Evolutionary conservation across 1,284 basidiomycete species (phyloP).

Genomic region (Leccinum ponderosum): DNA sequence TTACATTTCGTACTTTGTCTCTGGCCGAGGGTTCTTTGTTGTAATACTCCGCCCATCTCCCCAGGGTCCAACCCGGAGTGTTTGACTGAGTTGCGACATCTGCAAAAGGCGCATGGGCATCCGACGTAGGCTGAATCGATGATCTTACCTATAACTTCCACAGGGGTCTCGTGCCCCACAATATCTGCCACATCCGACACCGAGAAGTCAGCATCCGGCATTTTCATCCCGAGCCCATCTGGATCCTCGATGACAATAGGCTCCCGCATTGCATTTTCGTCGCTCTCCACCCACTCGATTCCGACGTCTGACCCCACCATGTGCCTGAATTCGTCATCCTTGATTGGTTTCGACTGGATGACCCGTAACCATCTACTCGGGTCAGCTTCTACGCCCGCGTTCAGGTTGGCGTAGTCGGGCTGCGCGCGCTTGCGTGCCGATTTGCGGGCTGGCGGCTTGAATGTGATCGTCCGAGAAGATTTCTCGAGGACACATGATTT

Average conservation of each 20-base stretch:
- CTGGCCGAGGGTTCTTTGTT: constrained; percentile 60
- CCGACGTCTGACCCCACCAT: constrained; percentile 68
- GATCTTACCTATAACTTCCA: constrained; percentile 85
- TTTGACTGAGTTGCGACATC: constrained; percentile 86
- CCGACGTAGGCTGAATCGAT: neutral
- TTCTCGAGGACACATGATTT: constrained; percentile 58
- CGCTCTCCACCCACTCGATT: constrained; percentile 69
- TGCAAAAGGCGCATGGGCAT: constrained; percentile 32
- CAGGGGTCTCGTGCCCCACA: constrained; percentile 74
- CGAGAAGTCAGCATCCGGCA: constrained; percentile 69
- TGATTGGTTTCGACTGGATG: constrained; percentile 64
- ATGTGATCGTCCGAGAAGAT: constrained; percentile 62
- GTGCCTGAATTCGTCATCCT: constrained; percentile 60
- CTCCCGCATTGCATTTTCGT: constrained; percentile 70
- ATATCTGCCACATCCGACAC: constrained; percentile 80
- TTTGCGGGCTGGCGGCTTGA: constrained; percentile 76
- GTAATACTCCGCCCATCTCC: constrained; percentile 91
- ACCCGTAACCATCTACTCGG: constrained; percentile 67
- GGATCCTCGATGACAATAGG: constrained; percentile 75
- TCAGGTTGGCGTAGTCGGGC: constrained; percentile 75
- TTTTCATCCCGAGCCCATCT: constrained; percentile 83
- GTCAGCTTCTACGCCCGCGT: constrained; percentile 62
- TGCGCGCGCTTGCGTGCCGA: constrained; percentile 70
- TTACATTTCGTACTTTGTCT: constrained; percentile 89
- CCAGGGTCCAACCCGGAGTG: constrained; percentile 83